These are phyloP conservation scores for Aspergillus pseudoviridinutans DNA, from an alignment of 2,329 filamentous ascomycete species.

Conservation along the genomic window DNA sequence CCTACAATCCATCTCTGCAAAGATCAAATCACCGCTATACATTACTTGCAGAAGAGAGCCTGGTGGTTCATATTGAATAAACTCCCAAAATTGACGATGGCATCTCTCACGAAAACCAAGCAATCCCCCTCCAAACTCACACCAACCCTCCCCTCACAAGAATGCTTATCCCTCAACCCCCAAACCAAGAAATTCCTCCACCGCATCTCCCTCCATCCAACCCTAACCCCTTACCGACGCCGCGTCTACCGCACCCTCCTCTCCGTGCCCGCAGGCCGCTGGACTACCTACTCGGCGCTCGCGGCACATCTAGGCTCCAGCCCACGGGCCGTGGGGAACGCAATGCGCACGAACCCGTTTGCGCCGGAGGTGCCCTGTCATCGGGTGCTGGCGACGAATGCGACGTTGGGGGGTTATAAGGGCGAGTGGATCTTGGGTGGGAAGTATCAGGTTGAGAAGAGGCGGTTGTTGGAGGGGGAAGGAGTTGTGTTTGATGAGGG, in stretches of 20 bases:
- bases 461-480: slow-evolving; percentile 28
- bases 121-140: background rate
- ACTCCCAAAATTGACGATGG: background rate
- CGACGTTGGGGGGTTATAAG: slow-evolving; percentile 52
- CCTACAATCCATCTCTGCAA: background rate
- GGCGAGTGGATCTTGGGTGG: slow-evolving; percentile 40
- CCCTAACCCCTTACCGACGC: slow-evolving; percentile 49
- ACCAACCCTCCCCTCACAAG: background rate
- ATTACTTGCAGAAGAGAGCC: background rate
- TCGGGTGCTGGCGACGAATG: slow-evolving; percentile 70
- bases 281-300: slow-evolving; percentile 74
- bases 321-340: slow-evolving; percentile 72
- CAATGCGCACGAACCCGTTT: slow-evolving; percentile 73
- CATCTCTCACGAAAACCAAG: background rate
- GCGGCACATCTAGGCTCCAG: slow-evolving; percentile 65
- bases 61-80: background rate
- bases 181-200: slow-evolving; percentile 29
- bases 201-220: slow-evolving; percentile 42
- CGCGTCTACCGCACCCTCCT: slow-evolving; percentile 67
- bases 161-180: background rate
- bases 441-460: slow-evolving; percentile 38
- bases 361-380: slow-evolving; percentile 80
- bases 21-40: background rate
- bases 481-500: slow-evolving; percentile 31
- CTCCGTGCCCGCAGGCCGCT: slow-evolving; percentile 69